These are phyloP conservation scores for Candida glaebosa DNA, from an alignment of 805 yeast species.

Conservation along the genomic window DNA sequence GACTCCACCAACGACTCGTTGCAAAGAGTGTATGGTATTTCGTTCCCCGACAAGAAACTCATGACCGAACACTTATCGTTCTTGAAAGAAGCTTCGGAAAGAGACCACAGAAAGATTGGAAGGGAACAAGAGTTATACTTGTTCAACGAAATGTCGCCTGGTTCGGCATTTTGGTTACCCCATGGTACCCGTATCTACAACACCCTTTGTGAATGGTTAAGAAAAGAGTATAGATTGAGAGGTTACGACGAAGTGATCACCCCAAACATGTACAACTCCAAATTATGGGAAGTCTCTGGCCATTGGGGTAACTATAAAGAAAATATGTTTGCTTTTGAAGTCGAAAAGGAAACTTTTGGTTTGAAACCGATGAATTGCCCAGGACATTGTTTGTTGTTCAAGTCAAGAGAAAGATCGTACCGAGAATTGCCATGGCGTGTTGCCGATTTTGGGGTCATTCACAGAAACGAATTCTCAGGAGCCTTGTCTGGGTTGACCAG, in stretches of 20 bases:
- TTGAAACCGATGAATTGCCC: constrained; percentile 94
- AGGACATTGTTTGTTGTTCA: constrained; percentile 91
- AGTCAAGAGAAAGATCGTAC: constrained; percentile 89
- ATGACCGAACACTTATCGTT: constrained; percentile 94
- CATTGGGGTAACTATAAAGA: constrained; percentile 98
- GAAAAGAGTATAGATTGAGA: constrained; percentile 83
- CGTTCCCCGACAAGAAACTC: constrained; percentile 96
- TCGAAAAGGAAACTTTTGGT: constrained; percentile 93
- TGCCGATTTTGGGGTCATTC: constrained; percentile 96
- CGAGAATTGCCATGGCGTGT: constrained; percentile 98
- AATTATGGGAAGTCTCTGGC: constrained; percentile 98
- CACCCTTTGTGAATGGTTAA: constrained; percentile 73
- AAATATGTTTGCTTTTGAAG: constrained; percentile 95
- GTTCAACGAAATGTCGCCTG: constrained; percentile 97
- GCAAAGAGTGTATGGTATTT: constrained; percentile 96
- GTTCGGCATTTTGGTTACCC: constrained; percentile 98
- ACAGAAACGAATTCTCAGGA: constrained; percentile 95
- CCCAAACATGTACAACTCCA: constrained; percentile 97
- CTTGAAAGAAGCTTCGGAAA: constrained; percentile 90
- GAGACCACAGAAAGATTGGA: constrained; percentile 97
- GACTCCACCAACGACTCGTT: constrained; percentile 89
- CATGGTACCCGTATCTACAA: constrained; percentile 98
- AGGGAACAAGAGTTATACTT: constrained; percentile 92
- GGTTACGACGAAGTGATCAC: constrained; percentile 98
- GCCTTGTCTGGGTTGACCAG: constrained; percentile 89